Percentiles rank a stretch among this genome's conserved stretches.
Conservation (phyloP, 2,329 filamentous ascomycete genomes). For the Penicillium sp. region DNA sequence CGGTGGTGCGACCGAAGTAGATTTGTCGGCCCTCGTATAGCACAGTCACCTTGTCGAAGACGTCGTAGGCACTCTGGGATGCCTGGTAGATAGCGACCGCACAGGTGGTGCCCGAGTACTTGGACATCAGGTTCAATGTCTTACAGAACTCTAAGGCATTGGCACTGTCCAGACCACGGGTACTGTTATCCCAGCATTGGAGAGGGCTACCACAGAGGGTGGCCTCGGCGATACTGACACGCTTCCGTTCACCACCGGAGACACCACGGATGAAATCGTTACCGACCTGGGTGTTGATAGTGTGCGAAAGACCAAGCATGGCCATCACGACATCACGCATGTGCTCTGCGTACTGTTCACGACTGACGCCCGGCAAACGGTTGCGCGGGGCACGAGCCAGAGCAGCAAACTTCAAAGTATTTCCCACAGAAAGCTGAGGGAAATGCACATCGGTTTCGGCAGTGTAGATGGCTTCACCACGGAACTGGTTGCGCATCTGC, state of each 20-base stretch:
- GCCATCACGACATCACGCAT: constrained; percentile 50
- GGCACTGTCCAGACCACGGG: constrained; percentile 54
- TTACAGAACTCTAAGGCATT: constrained; percentile 60
- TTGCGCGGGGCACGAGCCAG: constrained; percentile 57
- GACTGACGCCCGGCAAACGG: constrained; percentile 40
- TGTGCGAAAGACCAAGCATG: constrained; percentile 52
- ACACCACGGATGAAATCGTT: constrained; percentile 63
- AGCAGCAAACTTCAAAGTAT: constrained; percentile 77
- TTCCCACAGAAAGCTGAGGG: constrained; percentile 72
- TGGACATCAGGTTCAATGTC: constrained; percentile 51
- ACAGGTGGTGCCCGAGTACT: constrained; percentile 51
- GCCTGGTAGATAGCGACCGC: constrained; percentile 60
- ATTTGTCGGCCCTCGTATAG: constrained; percentile 76
- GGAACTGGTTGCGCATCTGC: constrained; percentile 73
- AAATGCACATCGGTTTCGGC: constrained; percentile 84
- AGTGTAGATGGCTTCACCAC: constrained; percentile 83
- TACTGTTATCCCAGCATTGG: constrained; percentile 52
- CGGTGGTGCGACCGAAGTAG: constrained; percentile 65
- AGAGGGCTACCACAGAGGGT: constrained; percentile 49
- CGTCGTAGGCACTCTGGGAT: constrained; percentile 51
- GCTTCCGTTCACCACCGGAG: constrained; percentile 61
- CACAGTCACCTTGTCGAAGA: constrained; percentile 72
- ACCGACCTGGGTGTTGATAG: constrained; percentile 49
- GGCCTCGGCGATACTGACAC: constrained; percentile 61
- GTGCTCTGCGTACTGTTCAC: constrained; percentile 45